Evolutionary conservation across 2,329 filamentous ascomycete genomes (phyloP), one percentile per base, ranked within the genome.

Genomic region (Bipolaris gigantea): DNA sequence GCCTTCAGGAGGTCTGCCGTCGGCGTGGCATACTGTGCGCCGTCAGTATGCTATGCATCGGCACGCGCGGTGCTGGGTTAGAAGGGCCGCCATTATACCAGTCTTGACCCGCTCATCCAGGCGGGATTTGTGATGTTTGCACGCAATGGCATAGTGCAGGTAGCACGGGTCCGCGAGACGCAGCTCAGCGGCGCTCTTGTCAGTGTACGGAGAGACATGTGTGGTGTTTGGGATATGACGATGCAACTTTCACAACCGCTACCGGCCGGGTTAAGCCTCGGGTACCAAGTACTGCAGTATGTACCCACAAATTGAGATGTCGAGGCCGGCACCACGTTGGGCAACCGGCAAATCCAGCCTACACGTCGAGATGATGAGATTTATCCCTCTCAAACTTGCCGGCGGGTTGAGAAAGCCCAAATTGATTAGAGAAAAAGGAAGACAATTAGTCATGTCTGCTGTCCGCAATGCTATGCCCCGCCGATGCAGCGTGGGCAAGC

Each of bases 71-170:
- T n/a, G 7, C 30, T 13, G 16, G 40, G 35, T 39, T 40, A 30
- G 46, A 57, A 47, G 54, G 48, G 48, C 45, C 35, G 38, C 44
- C 33, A 36, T 47, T 34, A 45, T 62, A 88, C 85, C 75, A 78
- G 79, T 70, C 81, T 77, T 66, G 76, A 76, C 53, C 77, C 76
- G 60, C 73, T 77, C 63, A 85, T 63, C 69, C 67, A 80, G 48
- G 82, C 81, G 62, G 85, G 80, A 73, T 83, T 83, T 70, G 81
- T 77, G 62, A 92, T 81, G 76, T 89, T 93, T 58, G 89, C 89
- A 79, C 86, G 86, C 61, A 96, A 82, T 73, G 91, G 90, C 90
- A 96, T 96, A 53, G 68, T 76, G 33, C 61, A 53, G 39, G 66
- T 60, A 34, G 56, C 56, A 21, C 47, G 50, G 50, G 52, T 66